Percentiles rank a stretch among this genome's conserved stretches.
Conservation (phyloP, 495 filamentous ascomycete species). For the Tuber borchii region DNA sequence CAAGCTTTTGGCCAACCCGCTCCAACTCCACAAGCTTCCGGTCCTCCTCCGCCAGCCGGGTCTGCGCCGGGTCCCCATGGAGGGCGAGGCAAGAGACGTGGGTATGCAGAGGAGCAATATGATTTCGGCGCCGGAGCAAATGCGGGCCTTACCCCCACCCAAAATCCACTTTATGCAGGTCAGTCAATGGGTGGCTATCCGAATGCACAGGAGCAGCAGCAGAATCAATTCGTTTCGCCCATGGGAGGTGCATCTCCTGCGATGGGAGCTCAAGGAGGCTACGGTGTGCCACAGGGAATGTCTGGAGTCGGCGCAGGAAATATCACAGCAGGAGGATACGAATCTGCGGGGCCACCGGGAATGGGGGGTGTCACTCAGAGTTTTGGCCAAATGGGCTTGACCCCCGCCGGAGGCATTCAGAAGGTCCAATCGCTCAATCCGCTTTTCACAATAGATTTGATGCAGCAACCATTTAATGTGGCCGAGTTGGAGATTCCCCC, state of each 20-base stretch:
- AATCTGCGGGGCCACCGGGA: slow-evolving; percentile 48
- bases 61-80: slow-evolving; percentile 44
- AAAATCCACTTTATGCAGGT: slow-evolving; percentile 41
- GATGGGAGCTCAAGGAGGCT: slow-evolving; percentile 45
- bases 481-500: slow-evolving; percentile 87
- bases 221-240: slow-evolving; percentile 40
- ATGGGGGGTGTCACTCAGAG: slow-evolving; percentile 73
- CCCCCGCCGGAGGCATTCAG: slow-evolving; percentile 50
- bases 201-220: slow-evolving; percentile 40
- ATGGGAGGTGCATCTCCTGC: slow-evolving; percentile 41
- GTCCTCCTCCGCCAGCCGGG: slow-evolving; percentile 17
- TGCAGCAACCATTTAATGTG: slow-evolving; percentile 88
- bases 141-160: slow-evolving; percentile 53
- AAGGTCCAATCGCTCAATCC: slow-evolving; percentile 66
- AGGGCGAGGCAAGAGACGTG: slow-evolving; percentile 73
- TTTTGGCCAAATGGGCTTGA: slow-evolving; percentile 73
- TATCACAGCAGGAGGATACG: slow-evolving; percentile 43
- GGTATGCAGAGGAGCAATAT: slow-evolving; percentile 89
- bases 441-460: slow-evolving; percentile 82
- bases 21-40: slow-evolving; percentile 42
- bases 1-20: slow-evolving; percentile 44
- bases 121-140: slow-evolving; percentile 89
- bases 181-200: slow-evolving; percentile 53
- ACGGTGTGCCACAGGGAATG: slow-evolving; percentile 43
- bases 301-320: slow-evolving; percentile 59